phyloP scores from a whole-genome alignment of 148 eudicot genomes.

The Amaranthus cruentus region DNA sequence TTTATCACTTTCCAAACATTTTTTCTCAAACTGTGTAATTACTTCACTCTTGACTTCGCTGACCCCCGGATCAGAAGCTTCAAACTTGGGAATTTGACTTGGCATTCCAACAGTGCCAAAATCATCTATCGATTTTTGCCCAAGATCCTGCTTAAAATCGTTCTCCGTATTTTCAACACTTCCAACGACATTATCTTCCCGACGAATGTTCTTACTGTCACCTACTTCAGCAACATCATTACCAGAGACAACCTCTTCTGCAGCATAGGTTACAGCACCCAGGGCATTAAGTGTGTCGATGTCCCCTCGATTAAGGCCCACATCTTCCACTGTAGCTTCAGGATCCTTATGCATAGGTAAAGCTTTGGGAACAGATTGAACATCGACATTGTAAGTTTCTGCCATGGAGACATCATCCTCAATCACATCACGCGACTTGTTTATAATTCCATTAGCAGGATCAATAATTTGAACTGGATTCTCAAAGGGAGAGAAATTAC shows the following conservation, averaged over 20 bases:
- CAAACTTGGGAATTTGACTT: slow-evolving; percentile 14
- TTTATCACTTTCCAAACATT: slow-evolving; percentile 13
- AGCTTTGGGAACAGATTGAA: slow-evolving; percentile 23
- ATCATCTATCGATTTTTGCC: slow-evolving; percentile 12
- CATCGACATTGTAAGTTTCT: slow-evolving; percentile 6
- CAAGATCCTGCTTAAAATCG: slow-evolving; percentile 13
- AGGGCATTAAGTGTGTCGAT: slow-evolving; percentile 11
- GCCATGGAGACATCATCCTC: slow-evolving; percentile 20
- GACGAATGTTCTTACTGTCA: not conserved
- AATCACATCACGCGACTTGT: slow-evolving; percentile 12
- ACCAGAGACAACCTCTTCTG: slow-evolving; percentile 12
- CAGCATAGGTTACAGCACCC: slow-evolving; percentile 18
- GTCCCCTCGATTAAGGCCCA: slow-evolving; percentile 17
- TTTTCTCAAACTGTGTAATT: slow-evolving; percentile 12
- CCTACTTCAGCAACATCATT: slow-evolving; percentile 7
- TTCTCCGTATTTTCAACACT: slow-evolving; percentile 13
- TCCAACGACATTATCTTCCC: slow-evolving; percentile 10
- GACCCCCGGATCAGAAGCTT: slow-evolving; percentile 15
- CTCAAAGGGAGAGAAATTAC: slow-evolving; percentile 12
- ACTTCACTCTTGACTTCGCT: slow-evolving; percentile 13
- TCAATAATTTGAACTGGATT: slow-evolving; percentile 10
- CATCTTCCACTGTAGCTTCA: slow-evolving; percentile 22
- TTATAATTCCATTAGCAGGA: slow-evolving; percentile 16
- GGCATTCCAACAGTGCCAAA: slow-evolving; percentile 13
- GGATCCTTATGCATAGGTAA: slow-evolving; percentile 21